Conservation (phyloP, 768 basidiomycete species). For the Kwoniella heveanensis region DNA sequence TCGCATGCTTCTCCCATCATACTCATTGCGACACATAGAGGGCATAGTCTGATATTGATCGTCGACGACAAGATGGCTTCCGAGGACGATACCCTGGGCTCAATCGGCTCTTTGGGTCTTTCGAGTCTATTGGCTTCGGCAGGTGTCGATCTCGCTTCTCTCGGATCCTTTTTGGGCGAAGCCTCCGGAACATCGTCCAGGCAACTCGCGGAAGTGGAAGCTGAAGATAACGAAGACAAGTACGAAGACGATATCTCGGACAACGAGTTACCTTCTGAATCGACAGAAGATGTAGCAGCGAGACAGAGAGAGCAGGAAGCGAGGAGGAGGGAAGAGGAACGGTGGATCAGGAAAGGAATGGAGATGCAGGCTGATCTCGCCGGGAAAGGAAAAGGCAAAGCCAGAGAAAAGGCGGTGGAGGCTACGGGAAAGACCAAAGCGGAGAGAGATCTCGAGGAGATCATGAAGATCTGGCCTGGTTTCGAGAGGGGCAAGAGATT, state of each 20-base stretch:
- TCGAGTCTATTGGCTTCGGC: slow-evolving; percentile 27
- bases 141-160: slow-evolving; percentile 37
- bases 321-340: slow-evolving; percentile 24
- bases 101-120: slow-evolving; percentile 35
- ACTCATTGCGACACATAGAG: neutral
- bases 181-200: slow-evolving; percentile 18
- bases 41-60: too few relatives aligned
- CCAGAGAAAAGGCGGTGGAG: slow-evolving; percentile 4
- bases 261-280: slow-evolving; percentile 25
- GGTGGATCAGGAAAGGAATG: slow-evolving; percentile 24
- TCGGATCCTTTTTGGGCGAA: slow-evolving; percentile 27
- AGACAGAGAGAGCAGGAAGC: slow-evolving; percentile 22
- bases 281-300: slow-evolving; percentile 18
- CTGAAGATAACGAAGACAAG: slow-evolving; percentile 36
- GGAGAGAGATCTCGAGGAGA: slow-evolving; percentile 19
- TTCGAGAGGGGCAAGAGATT: slow-evolving; percentile 39
- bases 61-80: slow-evolving; percentile 20
- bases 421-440: slow-evolving; percentile 15
- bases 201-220: slow-evolving; percentile 37
- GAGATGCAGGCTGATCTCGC: slow-evolving; percentile 8
- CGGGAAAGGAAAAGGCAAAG: slow-evolving; percentile 12
- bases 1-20: neutral
- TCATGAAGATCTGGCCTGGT: slow-evolving; percentile 45
- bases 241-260: slow-evolving; percentile 38
- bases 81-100: slow-evolving; percentile 32